phyloP scores from a whole-genome alignment of 345 rosid genomes.

The Anastatica hierochuntica region DNA sequence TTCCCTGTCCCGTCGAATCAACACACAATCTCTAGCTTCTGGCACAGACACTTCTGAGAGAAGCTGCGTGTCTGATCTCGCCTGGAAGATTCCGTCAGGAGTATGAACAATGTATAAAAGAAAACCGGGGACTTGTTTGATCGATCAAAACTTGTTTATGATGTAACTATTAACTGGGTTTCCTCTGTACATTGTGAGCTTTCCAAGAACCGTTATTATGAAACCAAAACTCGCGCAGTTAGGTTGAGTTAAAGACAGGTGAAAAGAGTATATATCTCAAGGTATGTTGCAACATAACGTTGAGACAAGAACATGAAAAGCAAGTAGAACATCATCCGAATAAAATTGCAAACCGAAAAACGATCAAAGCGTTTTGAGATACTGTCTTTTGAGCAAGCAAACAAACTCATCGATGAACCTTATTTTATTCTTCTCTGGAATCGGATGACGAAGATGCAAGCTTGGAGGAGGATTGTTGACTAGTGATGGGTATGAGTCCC shows the following conservation, averaged over 20 bases:
- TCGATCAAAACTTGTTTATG: constrained; percentile 20
- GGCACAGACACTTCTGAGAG: constrained; percentile 27
- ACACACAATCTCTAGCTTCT: constrained; percentile 13
- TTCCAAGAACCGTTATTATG: neutral
- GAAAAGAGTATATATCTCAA: neutral
- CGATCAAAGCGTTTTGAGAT: neutral
- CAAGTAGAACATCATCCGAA: constrained; percentile 1
- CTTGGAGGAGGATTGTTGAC: constrained; percentile 11
- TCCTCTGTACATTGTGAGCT: constrained; percentile 23
- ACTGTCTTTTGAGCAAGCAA: neutral
- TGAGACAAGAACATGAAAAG: neutral
- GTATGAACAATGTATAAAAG: constrained; percentile 28
- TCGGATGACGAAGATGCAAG: constrained; percentile 2
- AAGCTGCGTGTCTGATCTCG: neutral
- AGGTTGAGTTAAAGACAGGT: neutral
- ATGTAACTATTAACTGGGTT: constrained; percentile 21
- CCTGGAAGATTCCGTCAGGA: constrained; percentile 15
- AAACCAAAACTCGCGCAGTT: neutral
- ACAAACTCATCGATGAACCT: constrained; percentile 18
- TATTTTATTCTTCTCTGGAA: constrained; percentile 8
- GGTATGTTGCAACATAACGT: too few relatives aligned
- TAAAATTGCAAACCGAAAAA: neutral
- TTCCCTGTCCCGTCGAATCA: constrained; percentile 15
- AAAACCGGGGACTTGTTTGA: constrained; percentile 22
- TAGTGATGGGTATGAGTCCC: constrained; percentile 36